Conservation (phyloP, 1,284 basidiomycete genomes). For the Neolentinus lepideus region DNA sequence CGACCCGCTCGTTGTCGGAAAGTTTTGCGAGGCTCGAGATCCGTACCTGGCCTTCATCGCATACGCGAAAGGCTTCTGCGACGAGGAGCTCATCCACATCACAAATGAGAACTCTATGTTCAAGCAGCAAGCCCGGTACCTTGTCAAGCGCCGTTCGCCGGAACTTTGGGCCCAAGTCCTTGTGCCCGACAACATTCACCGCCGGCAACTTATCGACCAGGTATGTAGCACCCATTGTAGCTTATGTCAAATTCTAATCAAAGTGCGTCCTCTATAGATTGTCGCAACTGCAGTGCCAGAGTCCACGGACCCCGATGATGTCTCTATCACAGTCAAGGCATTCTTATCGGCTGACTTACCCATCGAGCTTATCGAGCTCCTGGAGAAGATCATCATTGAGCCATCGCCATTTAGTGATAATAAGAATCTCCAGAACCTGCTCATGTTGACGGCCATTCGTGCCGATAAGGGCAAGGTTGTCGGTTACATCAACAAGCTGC, state of each 20-base stretch:
- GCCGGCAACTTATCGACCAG: conserved; percentile 94
- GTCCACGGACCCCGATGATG: conserved; percentile 97
- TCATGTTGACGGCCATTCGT: conserved; percentile 94
- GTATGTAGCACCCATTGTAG: conserved; percentile 28
- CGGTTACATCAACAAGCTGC: conserved; percentile 95
- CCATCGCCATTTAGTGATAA: conserved; percentile 98
- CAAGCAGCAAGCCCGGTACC: conserved; percentile 98
- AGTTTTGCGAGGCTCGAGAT: conserved; percentile 99
- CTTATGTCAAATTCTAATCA: neutral
- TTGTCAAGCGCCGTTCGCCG: conserved; percentile 92
- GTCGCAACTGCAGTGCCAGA: conserved; percentile 94
- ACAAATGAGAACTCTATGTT: conserved; percentile 99
- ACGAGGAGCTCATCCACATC: conserved; percentile 95
- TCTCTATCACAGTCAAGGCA: conserved; percentile 97
- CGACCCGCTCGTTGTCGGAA: conserved; percentile 94
- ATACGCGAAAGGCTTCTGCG: conserved; percentile 98
- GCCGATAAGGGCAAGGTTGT: conserved; percentile 99
- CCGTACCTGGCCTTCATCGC: conserved; percentile 99
- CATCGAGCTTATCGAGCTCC: conserved; percentile 93
- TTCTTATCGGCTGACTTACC: conserved; percentile 98
- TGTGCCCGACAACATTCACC: conserved; percentile 84
- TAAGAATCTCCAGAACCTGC: conserved; percentile 89
- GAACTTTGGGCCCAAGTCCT: conserved; percentile 98
- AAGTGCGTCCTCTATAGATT: conserved; percentile 39
- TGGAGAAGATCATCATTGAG: conserved; percentile 99